A percentile compares a stretch with the other conserved stretches of the same genome.
Evolutionary conservation across 768 basidiomycete genomes (phyloP).

Genomic region (Suillus alpinus): DNA sequence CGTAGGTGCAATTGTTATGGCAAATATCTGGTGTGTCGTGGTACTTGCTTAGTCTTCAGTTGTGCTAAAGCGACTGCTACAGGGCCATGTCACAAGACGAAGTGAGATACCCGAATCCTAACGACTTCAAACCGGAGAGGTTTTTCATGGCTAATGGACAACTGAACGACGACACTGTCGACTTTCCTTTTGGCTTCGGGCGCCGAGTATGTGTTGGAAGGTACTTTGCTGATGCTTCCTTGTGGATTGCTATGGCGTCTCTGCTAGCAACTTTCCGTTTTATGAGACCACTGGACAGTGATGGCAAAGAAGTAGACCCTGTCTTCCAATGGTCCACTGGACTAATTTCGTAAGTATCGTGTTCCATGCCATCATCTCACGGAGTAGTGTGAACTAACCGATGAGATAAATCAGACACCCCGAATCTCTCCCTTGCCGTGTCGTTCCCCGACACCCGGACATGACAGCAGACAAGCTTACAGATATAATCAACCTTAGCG

Average conservation of each 20-base stretch:
- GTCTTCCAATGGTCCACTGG: slow-evolving; percentile 27
- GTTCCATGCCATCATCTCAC: neutral
- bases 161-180: slow-evolving; percentile 22
- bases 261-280: slow-evolving; percentile 29
- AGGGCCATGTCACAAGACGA: slow-evolving; percentile 30
- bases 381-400: slow-evolving; percentile 5
- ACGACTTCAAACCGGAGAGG: slow-evolving; percentile 28
- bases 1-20: slow-evolving; percentile 27
- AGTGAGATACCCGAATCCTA: slow-evolving; percentile 22
- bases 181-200: slow-evolving; percentile 27
- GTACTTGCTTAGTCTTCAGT: slow-evolving; percentile 7
- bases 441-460: slow-evolving; percentile 19
- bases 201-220: slow-evolving; percentile 30
- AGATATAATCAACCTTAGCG: slow-evolving; percentile 10
- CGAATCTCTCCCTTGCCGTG: slow-evolving; percentile 26
- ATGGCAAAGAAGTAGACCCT: slow-evolving; percentile 25
- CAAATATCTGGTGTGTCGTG: slow-evolving; percentile 26
- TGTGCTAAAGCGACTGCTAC: neutral
- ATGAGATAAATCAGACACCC: slow-evolving; percentile 20
- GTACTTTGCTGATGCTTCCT: slow-evolving; percentile 29
- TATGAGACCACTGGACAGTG: slow-evolving; percentile 24
- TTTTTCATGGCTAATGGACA: slow-evolving; percentile 22
- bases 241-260: slow-evolving; percentile 31
- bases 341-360: slow-evolving; percentile 23
- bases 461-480: slow-evolving; percentile 15